Conservation (phyloP, 2,329 filamentous ascomycete genomes). For the Fusarium burgessii region DNA sequence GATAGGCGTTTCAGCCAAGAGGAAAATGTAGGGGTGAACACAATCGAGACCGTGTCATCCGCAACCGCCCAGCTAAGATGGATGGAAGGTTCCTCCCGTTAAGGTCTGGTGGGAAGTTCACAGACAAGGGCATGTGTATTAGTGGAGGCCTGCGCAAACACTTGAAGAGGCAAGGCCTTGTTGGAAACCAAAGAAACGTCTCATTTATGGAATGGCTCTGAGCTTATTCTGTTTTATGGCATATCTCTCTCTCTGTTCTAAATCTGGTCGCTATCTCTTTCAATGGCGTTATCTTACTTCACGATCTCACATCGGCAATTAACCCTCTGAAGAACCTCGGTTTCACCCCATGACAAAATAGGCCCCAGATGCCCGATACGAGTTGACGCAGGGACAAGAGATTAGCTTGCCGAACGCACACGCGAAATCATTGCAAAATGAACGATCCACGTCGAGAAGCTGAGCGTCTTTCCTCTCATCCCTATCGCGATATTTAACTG, state of each 20-base stretch:
- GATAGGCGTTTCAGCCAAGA: constrained; percentile 31
- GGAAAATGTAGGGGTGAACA: background rate
- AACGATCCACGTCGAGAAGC: constrained; percentile 8
- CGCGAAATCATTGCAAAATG: constrained; percentile 11
- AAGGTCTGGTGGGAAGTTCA: constrained; percentile 14
- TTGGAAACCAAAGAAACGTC: constrained; percentile 25
- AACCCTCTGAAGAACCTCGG: constrained; percentile 9
- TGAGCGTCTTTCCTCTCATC: constrained; percentile 8
- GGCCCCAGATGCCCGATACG: constrained; percentile 3
- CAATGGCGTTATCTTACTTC: constrained; percentile 4
- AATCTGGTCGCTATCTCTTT: constrained; percentile 1
- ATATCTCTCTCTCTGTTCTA: background rate
- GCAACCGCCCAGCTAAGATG: constrained; percentile 10
- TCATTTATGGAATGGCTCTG: background rate
- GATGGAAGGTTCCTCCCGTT: constrained; percentile 22
- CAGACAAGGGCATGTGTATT: constrained; percentile 14
- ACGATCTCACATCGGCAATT: constrained; percentile 9
- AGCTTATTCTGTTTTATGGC: background rate
- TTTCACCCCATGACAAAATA: constrained; percentile 3
- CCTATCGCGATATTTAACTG: constrained; percentile 29
- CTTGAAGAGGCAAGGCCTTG: constrained; percentile 23
- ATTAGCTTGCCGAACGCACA: constrained; percentile 15
- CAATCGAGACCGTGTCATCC: constrained; percentile 18
- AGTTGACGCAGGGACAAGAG: constrained; percentile 28
- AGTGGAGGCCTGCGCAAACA: constrained; percentile 9